phyloP scores from a whole-genome alignment of 208 protist species.

The Crithidia fasciculata region DNA sequence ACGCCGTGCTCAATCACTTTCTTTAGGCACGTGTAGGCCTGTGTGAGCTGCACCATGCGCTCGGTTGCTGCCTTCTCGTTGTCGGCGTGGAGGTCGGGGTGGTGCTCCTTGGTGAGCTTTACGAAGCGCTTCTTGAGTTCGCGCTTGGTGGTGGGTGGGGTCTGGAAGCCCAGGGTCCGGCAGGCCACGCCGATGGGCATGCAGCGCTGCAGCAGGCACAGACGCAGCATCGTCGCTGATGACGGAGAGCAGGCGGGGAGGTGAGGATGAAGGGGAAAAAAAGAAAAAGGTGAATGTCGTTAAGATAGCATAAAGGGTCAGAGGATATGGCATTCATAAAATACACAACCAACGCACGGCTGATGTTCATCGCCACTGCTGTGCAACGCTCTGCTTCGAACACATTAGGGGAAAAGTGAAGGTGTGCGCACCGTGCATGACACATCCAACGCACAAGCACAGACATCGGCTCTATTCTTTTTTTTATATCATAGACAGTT shows the following conservation, averaged over 20 bases:
- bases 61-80: slow-evolving; percentile 44
- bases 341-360: too few relatives aligned
- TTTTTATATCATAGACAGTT: too few relatives aligned
- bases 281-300: background rate
- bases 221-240: slow-evolving; percentile 36
- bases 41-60: slow-evolving; percentile 66
- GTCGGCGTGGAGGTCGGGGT: slow-evolving; percentile 68
- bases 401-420: too few relatives aligned
- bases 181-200: slow-evolving; percentile 70
- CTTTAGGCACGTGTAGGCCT: slow-evolving; percentile 73
- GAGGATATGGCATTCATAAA: too few relatives aligned
- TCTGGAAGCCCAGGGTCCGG: slow-evolving; percentile 58
- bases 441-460: too few relatives aligned
- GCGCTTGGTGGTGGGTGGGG: slow-evolving; percentile 54
- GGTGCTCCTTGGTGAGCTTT: slow-evolving; percentile 68
- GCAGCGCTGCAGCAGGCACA: slow-evolving; percentile 27
- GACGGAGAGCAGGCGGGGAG: background rate
- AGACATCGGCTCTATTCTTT: too few relatives aligned
- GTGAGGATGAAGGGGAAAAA: slow-evolving; percentile 1
- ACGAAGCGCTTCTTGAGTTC: slow-evolving; percentile 77
- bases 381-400: too few relatives aligned
- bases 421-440: too few relatives aligned
- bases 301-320: too few relatives aligned
- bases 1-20: slow-evolving; percentile 61
- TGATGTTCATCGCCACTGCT: too few relatives aligned